Evolutionary conservation across 805 yeast species (phyloP).

Genomic region (Pichia sporocuriosa): DNA sequence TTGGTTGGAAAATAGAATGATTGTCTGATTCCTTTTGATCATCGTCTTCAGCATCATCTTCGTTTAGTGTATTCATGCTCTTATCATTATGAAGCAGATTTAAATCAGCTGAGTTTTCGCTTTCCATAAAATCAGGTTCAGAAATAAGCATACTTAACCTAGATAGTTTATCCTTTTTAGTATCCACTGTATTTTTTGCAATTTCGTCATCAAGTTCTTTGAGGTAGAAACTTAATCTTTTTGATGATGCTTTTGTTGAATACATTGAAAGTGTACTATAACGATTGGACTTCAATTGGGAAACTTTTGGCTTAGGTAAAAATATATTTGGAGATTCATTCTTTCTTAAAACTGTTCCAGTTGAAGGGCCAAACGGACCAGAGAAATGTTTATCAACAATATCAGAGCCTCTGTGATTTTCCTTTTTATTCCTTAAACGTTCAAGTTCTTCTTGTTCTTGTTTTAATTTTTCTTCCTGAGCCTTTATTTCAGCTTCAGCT

Average conservation of each 20-base stretch:
- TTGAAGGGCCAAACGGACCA: slow-evolving; percentile 1
- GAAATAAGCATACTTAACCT: slow-evolving; percentile 25
- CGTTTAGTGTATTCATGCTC: slow-evolving; percentile 8
- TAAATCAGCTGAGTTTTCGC: slow-evolving; percentile 6
- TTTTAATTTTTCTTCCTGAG: slow-evolving; percentile 9
- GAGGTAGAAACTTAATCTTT: slow-evolving; percentile 45
- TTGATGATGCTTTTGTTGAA: slow-evolving; percentile 60
- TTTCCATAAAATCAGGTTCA: slow-evolving; percentile 6
- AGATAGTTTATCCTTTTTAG: slow-evolving; percentile 17
- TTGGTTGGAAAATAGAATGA: no score
- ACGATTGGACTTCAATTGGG: slow-evolving; percentile 42
- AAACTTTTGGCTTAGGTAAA: slow-evolving; percentile 26
- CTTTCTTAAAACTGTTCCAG: slow-evolving; percentile 18
- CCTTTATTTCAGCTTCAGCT: slow-evolving; percentile 11
- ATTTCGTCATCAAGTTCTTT: slow-evolving; percentile 22
- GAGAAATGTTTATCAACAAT: slow-evolving; percentile 10
- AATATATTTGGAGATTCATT: slow-evolving; percentile 19
- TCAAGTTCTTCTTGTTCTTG: slow-evolving; percentile 11
- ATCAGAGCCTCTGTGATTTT: slow-evolving; percentile 4
- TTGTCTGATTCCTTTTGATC: no score
- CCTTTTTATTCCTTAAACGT: slow-evolving; percentile 4
- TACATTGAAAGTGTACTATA: slow-evolving; percentile 65
- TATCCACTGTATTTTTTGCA: slow-evolving; percentile 4
- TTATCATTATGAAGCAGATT: slow-evolving; percentile 1
- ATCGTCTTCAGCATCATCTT: slow-evolving; percentile 9